Conservation (phyloP, 139 green algal genomes). For the Chlorella sp. region DNA sequence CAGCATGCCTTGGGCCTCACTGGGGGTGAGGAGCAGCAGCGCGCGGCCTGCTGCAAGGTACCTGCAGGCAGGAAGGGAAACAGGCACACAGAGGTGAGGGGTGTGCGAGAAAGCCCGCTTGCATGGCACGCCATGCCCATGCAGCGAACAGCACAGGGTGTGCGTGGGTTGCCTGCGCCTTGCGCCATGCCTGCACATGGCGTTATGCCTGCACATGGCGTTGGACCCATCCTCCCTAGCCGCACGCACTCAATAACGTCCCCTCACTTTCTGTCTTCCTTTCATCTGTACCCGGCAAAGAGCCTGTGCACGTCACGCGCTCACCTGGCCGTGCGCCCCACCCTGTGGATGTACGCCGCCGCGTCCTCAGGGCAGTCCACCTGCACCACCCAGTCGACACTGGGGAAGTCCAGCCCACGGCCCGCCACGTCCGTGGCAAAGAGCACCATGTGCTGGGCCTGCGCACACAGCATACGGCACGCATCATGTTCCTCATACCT, state of each 20-base stretch:
- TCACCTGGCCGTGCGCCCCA: conserved; percentile 41
- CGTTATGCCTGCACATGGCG: too few species aligned
- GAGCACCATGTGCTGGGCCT: conserved; percentile 56
- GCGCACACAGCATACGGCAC: not conserved
- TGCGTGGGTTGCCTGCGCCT: too few species aligned
- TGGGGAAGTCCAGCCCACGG: conserved; percentile 85
- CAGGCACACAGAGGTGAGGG: too few species aligned
- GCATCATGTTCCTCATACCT: too few species aligned
- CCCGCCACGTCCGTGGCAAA: conserved; percentile 93
- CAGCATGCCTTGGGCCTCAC: conserved; percentile 61
- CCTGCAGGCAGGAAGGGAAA: conserved; percentile 5
- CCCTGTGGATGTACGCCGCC: conserved; percentile 89
- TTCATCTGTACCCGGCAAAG: too few species aligned
- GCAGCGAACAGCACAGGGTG: too few species aligned
- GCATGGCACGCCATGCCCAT: too few species aligned
- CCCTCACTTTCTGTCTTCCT: too few species aligned
- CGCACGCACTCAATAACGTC: too few species aligned
- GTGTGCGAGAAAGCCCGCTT: too few species aligned
- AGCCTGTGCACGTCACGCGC: not conserved
- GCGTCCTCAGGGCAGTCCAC: conserved; percentile 93
- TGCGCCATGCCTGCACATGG: too few species aligned
- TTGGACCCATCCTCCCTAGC: too few species aligned
- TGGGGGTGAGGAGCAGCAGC: conserved; percentile 74
- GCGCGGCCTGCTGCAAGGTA: conserved; percentile 54
- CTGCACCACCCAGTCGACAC: conserved; percentile 90